Conservation (phyloP, 768 basidiomycete species). For the Amanita molliuscula region DNA sequence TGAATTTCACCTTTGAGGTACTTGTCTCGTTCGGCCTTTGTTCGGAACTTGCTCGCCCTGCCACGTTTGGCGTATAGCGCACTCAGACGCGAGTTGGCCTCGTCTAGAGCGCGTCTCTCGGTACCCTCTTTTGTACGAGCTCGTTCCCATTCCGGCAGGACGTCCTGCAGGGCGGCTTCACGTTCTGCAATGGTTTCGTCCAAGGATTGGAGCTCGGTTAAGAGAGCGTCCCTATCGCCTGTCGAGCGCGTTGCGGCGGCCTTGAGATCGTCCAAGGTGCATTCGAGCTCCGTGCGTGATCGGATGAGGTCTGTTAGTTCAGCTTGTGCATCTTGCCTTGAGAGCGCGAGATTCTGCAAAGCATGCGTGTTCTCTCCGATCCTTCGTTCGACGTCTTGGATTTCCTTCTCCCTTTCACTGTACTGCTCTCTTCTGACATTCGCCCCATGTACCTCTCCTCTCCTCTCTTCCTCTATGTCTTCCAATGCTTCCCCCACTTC, state of each 20-base stretch:
- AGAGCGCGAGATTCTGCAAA: constrained; percentile 58
- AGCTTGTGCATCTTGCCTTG: constrained; percentile 64
- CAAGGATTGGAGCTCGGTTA: constrained; percentile 53
- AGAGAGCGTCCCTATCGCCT: constrained; percentile 50
- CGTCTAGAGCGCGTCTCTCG: constrained; percentile 63
- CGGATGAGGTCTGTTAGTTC: constrained; percentile 86
- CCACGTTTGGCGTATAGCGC: constrained; percentile 88
- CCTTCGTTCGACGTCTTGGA: constrained; percentile 68
- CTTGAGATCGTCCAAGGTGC: constrained; percentile 68
- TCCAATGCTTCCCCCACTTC: constrained; percentile 83
- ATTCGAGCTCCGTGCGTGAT: constrained; percentile 78
- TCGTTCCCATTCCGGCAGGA: constrained; percentile 65
- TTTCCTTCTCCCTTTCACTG: constrained; percentile 74
- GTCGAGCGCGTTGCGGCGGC: constrained; percentile 55
- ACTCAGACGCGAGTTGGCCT: constrained; percentile 57
- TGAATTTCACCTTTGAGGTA: constrained; percentile 76
- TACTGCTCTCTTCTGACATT: constrained; percentile 78
- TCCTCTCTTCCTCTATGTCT: constrained; percentile 75
- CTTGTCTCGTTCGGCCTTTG: constrained; percentile 73
- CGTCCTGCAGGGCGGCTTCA: constrained; percentile 46
- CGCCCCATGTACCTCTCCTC: constrained; percentile 73
- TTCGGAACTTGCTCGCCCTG: constrained; percentile 75
- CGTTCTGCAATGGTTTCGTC: constrained; percentile 52
- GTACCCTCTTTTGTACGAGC: constrained; percentile 37
- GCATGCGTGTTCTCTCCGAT: constrained; percentile 62